These are phyloP conservation scores for Punica granatum DNA, from an alignment of 345 rosid species.

Conservation along the genomic window DNA sequence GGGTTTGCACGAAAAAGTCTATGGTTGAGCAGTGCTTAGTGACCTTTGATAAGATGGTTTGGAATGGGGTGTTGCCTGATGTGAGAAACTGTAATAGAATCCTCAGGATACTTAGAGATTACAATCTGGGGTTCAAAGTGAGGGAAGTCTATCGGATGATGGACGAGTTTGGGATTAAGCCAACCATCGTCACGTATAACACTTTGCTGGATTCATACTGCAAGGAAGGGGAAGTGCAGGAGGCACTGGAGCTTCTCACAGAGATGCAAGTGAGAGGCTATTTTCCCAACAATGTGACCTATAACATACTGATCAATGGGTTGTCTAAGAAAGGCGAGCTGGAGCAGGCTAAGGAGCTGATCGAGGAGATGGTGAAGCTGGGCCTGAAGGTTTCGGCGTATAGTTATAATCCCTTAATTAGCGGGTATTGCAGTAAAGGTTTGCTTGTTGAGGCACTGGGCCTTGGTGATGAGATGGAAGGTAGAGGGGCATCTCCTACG, in stretches of 20 bases:
- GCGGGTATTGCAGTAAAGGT: slow-evolving; percentile 47
- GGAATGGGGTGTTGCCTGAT: slow-evolving; percentile 44
- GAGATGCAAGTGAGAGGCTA: slow-evolving; percentile 40
- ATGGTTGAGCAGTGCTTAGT: slow-evolving; percentile 46
- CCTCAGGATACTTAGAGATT: slow-evolving; percentile 53
- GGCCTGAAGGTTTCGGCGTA: slow-evolving; percentile 43
- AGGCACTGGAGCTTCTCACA: slow-evolving; percentile 29
- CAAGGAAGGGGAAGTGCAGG: slow-evolving; percentile 46
- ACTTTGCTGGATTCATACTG: slow-evolving; percentile 53
- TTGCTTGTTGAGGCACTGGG: slow-evolving; percentile 41
- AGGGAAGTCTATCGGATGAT: slow-evolving; percentile 39
- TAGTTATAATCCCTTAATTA: slow-evolving; percentile 53
- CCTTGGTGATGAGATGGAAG: slow-evolving; percentile 45
- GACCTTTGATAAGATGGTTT: slow-evolving; percentile 50
- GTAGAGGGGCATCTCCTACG: slow-evolving; percentile 33
- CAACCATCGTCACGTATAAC: slow-evolving; percentile 45
- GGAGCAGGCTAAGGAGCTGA: slow-evolving; percentile 43
- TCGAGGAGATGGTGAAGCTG: slow-evolving; percentile 34
- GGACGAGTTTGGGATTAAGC: slow-evolving; percentile 43
- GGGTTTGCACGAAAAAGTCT: slow-evolving; percentile 39
- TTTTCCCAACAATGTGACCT: slow-evolving; percentile 40
- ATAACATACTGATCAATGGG: slow-evolving; percentile 51
- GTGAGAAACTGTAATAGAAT: slow-evolving; percentile 56
- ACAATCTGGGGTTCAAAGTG: slow-evolving; percentile 20
- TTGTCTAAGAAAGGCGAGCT: slow-evolving; percentile 45